These are phyloP conservation scores for Litchi chinensis DNA, from an alignment of 345 rosid genomes.

Conservation along the genomic window DNA sequence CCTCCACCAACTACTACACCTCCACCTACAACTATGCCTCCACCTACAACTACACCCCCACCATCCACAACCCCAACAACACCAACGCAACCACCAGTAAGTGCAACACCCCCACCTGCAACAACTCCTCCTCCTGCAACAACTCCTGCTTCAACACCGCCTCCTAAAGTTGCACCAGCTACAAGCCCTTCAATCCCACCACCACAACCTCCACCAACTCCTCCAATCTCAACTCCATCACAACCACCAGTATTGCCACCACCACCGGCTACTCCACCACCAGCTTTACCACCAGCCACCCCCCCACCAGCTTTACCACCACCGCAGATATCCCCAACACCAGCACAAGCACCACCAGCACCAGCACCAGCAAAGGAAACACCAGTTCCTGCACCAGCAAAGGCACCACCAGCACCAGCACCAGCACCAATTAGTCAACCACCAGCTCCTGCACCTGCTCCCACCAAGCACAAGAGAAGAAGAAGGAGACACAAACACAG, in stretches of 20 bases:
- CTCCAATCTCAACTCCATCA: slow-evolving; percentile 58
- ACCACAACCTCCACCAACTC: slow-evolving; percentile 49
- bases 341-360: slow-evolving; percentile 34
- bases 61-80: slow-evolving; percentile 43
- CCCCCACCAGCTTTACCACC: slow-evolving; percentile 23
- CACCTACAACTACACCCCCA: slow-evolving; percentile 33
- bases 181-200: slow-evolving; percentile 60
- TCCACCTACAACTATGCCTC: slow-evolving; percentile 34
- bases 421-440: slow-evolving; percentile 52
- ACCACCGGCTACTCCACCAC: slow-evolving; percentile 34
- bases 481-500: slow-evolving; percentile 63
- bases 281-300: slow-evolving; percentile 28
- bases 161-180: slow-evolving; percentile 71
- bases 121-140: slow-evolving; percentile 54
- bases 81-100: slow-evolving; percentile 44
- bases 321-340: slow-evolving; percentile 32
- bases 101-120: slow-evolving; percentile 50
- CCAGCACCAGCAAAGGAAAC: slow-evolving; percentile 40
- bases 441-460: slow-evolving; percentile 61
- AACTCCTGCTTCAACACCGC: slow-evolving; percentile 52
- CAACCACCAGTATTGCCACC: slow-evolving; percentile 48
- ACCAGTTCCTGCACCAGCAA: slow-evolving; percentile 41
- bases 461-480: slow-evolving; percentile 57
- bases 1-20: slow-evolving; percentile 30
- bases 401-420: slow-evolving; percentile 35